Conservation (phyloP, 2,329 filamentous ascomycete species). For the Pyricularia sp. region DNA sequence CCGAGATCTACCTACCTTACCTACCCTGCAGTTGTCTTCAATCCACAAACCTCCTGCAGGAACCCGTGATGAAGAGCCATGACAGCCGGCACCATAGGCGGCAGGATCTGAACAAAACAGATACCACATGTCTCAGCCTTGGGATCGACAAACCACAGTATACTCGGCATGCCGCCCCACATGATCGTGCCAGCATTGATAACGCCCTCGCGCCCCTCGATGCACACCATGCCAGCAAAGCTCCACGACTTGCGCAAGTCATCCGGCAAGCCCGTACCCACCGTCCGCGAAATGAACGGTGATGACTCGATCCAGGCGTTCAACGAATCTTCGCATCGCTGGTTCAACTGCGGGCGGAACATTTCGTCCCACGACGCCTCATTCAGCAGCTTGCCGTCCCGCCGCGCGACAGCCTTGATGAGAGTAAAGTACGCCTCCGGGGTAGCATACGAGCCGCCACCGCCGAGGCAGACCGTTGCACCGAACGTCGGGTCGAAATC, state of each 20-base stretch:
- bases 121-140: neutral
- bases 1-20: neutral
- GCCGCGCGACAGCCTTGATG: neutral
- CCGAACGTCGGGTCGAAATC: slow-evolving; percentile 48
- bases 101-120: neutral
- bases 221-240: neutral
- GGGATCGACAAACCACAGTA: neutral
- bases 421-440: neutral
- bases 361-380: slow-evolving; percentile 43
- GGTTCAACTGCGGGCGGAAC: slow-evolving; percentile 27
- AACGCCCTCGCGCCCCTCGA: neutral
- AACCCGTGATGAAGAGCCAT: neutral
- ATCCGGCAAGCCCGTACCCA: neutral
- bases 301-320: neutral
- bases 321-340: neutral
- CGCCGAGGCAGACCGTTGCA: slow-evolving; percentile 34
- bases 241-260: neutral
- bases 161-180: neutral
- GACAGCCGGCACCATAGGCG: neutral
- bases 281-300: neutral
- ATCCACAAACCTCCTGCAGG: neutral
- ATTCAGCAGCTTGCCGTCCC: slow-evolving; percentile 18
- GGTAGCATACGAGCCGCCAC: slow-evolving; percentile 30
- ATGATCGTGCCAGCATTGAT: neutral
- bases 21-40: neutral